phyloP scores from a whole-genome alignment of 1,284 basidiomycete species.

The Meira miltonrushii region DNA sequence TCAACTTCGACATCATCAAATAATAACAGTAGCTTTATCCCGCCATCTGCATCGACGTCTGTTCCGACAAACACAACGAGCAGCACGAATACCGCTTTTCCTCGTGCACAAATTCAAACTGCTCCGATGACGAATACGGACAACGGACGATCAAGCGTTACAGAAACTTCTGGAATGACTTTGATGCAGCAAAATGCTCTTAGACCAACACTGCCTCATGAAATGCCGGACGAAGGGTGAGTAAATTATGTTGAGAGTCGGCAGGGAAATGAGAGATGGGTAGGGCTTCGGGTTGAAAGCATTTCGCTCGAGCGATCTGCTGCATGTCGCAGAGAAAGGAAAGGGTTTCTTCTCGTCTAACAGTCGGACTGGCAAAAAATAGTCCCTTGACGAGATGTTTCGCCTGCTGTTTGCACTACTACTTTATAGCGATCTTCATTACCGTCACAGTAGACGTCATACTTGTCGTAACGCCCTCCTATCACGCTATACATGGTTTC shows the following conservation, averaged over 20 bases:
- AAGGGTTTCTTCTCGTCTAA: too few species aligned
- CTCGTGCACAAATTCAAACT: not conserved
- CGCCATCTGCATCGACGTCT: constrained; percentile 2
- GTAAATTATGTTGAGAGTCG: constrained; percentile 50
- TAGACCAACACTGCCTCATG: constrained; percentile 73
- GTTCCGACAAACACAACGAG: not conserved
- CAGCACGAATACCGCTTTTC: not conserved
- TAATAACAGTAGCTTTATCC: constrained; percentile 7
- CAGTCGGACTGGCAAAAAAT: too few species aligned
- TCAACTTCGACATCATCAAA: not conserved
- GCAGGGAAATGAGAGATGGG: not conserved
- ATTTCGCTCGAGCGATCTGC: too few species aligned
- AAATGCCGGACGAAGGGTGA: constrained; percentile 99
- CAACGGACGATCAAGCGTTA: not conserved
- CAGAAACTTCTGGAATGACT: not conserved
- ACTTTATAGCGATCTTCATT: too few species aligned
- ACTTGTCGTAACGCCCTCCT: too few species aligned
- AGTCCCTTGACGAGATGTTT: too few species aligned
- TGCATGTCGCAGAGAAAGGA: not conserved
- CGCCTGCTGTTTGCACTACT: too few species aligned
- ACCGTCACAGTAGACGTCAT: too few species aligned
- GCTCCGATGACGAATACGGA: constrained; percentile 7
- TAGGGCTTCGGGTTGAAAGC: too few species aligned
- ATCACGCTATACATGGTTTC: too few species aligned
- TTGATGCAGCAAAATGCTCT: constrained; percentile 55